Evolutionary conservation across 2,329 filamentous ascomycete species (phyloP).

Genomic region (Chalara sp.): DNA sequence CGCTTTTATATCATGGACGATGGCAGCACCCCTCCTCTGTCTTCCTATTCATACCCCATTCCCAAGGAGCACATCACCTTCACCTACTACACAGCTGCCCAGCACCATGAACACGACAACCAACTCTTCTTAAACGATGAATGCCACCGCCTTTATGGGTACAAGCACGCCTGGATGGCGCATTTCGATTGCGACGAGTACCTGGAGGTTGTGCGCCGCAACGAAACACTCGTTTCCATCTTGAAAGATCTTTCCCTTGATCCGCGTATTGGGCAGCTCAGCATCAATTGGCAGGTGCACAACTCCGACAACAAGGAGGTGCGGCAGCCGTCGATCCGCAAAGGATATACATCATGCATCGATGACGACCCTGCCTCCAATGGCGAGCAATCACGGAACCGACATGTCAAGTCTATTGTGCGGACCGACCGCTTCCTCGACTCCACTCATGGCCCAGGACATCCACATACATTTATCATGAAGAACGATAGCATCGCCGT

Average conservation of each 20-base stretch:
- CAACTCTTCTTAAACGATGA: conserved; percentile 17
- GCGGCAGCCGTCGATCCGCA: conserved; percentile 19
- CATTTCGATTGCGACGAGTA: conserved; percentile 28
- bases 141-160: conserved; percentile 18
- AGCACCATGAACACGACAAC: conserved; percentile 10
- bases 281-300: conserved; percentile 28
- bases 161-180: conserved; percentile 26
- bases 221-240: conserved; percentile 21
- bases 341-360: conserved; percentile 26
- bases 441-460: conserved; percentile 5
- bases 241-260: conserved; percentile 21
- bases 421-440: conserved; percentile 18
- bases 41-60: conserved; percentile 14
- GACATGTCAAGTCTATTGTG: conserved; percentile 28
- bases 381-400: conserved; percentile 12
- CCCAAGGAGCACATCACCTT: conserved; percentile 18
- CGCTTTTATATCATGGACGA: conserved; percentile 25
- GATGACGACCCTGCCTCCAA: conserved; percentile 17
- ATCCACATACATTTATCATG: conserved; percentile 21
- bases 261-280: conserved; percentile 24
- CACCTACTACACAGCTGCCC: conserved; percentile 9
- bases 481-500: conserved; percentile 16
- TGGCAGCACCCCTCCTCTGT: conserved; percentile 19
- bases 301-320: conserved; percentile 21
- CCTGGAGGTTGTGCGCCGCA: conserved; percentile 12